phyloP scores from a whole-genome alignment of 345 rosid species.

The Pugionium cornutum region DNA sequence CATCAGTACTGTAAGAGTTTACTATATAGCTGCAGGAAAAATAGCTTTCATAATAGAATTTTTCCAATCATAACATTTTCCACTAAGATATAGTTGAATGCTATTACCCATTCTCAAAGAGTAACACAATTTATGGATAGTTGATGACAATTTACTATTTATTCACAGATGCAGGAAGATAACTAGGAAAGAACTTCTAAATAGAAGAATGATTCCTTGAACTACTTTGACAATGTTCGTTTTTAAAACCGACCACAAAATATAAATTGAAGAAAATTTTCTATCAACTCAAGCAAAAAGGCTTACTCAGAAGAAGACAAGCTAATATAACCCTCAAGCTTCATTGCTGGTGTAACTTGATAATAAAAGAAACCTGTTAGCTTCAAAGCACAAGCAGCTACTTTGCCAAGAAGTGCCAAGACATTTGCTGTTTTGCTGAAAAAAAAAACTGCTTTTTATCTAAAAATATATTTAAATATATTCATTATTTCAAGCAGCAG shows the following conservation, averaged over 20 bases:
- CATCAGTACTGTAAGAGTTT: constrained; percentile 26
- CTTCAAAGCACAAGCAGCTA: constrained; percentile 72
- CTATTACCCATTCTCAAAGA: constrained; percentile 6
- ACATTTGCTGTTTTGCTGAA: constrained; percentile 83
- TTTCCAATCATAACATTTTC: neutral
- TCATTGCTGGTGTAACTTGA: constrained; percentile 68
- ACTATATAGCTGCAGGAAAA: constrained; percentile 63
- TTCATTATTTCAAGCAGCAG: constrained; percentile 18
- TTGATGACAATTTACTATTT: constrained; percentile 12
- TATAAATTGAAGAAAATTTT: neutral
- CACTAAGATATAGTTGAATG: constrained; percentile 15
- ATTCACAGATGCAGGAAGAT: constrained; percentile 13
- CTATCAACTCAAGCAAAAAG: constrained; percentile 18
- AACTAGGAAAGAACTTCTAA: constrained; percentile 10
- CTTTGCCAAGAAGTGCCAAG: constrained; percentile 76
- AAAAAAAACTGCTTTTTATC: constrained; percentile 13
- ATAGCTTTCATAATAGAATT: neutral
- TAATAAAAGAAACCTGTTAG: constrained; percentile 89
- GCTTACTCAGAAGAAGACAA: constrained; percentile 70
- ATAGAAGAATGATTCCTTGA: constrained; percentile 13
- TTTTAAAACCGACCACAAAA: neutral
- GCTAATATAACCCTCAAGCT: constrained; percentile 48
- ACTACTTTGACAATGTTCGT: constrained; percentile 25
- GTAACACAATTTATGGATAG: neutral
- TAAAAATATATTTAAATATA: neutral